Percentiles rank a stretch among this genome's conserved stretches.
Evolutionary conservation across 352 stramenopile species (phyloP).

Genomic region (Phytophthora idaei): DNA sequence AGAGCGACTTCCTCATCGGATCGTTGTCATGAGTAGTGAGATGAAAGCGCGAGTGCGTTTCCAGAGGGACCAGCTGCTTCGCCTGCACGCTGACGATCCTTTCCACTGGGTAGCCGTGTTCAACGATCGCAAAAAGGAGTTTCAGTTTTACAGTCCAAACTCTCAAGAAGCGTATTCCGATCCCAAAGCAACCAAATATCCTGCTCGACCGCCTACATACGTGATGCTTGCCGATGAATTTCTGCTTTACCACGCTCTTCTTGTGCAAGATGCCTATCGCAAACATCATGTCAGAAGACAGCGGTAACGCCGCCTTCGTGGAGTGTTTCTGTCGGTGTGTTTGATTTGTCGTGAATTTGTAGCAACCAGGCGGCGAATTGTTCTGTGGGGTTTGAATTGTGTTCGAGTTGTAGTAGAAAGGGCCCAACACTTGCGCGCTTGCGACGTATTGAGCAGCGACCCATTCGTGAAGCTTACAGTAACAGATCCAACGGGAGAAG

Average conservation of each 20-base stretch:
- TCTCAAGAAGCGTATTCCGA: constrained; percentile 16
- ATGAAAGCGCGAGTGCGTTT: constrained; percentile 27
- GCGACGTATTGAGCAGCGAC: constrained; percentile 66
- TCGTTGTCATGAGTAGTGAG: constrained; percentile 48
- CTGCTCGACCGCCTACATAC: constrained; percentile 45
- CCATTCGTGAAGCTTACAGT: constrained; percentile 62
- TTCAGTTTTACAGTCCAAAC: constrained; percentile 64
- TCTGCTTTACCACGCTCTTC: constrained; percentile 67
- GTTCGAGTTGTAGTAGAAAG: constrained; percentile 62
- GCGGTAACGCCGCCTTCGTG: constrained; percentile 32
- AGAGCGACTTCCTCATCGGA: constrained; percentile 36
- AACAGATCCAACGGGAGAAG: constrained; percentile 17
- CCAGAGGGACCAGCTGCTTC: constrained; percentile 20
- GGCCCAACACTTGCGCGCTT: constrained; percentile 50
- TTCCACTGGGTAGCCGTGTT: constrained; percentile 64
- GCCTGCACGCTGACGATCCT: constrained; percentile 37
- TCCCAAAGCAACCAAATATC: constrained; percentile 15
- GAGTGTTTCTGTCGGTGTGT: constrained; percentile 38
- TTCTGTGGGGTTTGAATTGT: constrained; percentile 52
- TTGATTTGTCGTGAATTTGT: constrained; percentile 36
- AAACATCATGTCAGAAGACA: constrained; percentile 29
- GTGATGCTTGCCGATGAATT: constrained; percentile 59
- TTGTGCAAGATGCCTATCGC: constrained; percentile 73
- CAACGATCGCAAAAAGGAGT: constrained; percentile 53
- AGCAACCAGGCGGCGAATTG: constrained; percentile 30